Base-by-base conservation (phyloP, 2,329 filamentous ascomycete genomes). In the Uncinocarpus reesii region DNA sequence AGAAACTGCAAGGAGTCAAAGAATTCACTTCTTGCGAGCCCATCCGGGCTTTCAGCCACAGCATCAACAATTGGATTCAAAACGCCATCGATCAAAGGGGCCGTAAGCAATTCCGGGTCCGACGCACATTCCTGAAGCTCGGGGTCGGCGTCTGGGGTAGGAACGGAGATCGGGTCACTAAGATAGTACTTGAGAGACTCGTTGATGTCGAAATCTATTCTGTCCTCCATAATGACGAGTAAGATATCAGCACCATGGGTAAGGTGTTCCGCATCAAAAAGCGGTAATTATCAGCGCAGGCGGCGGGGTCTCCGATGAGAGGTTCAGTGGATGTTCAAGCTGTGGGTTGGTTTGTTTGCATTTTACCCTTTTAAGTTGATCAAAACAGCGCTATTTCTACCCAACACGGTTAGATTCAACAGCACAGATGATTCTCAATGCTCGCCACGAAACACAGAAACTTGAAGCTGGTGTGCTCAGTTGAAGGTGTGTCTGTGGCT, bases 1-100 rank as follows among this genome's bases (percentile, higher is more conserved):
- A 98, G 73, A 63, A 95, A 95, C 67, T 95, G 90, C 58, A 98
- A 68, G 53, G 89, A 95, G 71, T 98, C 90, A 71, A 96, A 89
- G 55, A 83, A 78, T 44, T 80, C 77, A 60, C 81, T 78, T 67
- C 82, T 83, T 53, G 80, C 81, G 56, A 98, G 83, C 52, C 85
- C 84, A 67, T 95, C 90, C 43, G 92, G 88, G 62, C 83, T 94
- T 62, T 93, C 88, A 47, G 89, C 88, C 23, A 98, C 80, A 24
- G 86, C 83, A 65, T 96, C 92, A 53, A 95, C 81, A 52, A 98
- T 94, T 20, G 86, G 83, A 63, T 98, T 93, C 53, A 98, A 73
- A 16, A 92, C 81, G 55, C 79, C 79, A 66, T 94, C 93, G 63
- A 98, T 79, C 58, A 94, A 68, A 49, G 79, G 77, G 51, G 79